phyloP scores from a whole-genome alignment of 371 early-diverging fungal species.

The Mucor indicus region DNA sequence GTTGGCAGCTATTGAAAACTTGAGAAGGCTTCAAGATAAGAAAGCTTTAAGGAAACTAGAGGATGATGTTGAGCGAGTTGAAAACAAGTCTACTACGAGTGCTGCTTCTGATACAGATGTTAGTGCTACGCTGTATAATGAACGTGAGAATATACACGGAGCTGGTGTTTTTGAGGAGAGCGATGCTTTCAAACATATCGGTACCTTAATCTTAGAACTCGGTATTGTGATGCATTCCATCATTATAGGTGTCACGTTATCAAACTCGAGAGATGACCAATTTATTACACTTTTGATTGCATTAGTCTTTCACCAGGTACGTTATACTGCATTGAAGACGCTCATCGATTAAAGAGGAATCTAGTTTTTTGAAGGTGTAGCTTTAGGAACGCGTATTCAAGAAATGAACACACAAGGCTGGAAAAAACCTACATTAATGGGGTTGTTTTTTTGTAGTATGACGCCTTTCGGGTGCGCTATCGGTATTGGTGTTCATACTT shows the following conservation, averaged over 20 bases:
- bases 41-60: constrained; percentile 8
- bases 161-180: constrained; percentile 42
- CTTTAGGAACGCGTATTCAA: constrained; percentile 59
- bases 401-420: constrained; percentile 45
- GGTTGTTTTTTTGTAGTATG: constrained; percentile 50
- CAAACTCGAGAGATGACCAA: constrained; percentile 59
- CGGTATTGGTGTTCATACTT: constrained; percentile 58
- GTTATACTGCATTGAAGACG: too few relatives aligned
- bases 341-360: too few relatives aligned
- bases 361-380: constrained; percentile 70
- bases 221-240: constrained; percentile 88
- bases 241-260: constrained; percentile 82
- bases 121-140: neutral
- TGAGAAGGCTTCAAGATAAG: constrained; percentile 15
- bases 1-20: constrained; percentile 23
- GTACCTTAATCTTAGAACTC: constrained; percentile 72
- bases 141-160: too few relatives aligned
- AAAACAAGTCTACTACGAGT: neutral
- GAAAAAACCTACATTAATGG: constrained; percentile 46
- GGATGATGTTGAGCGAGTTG: constrained; percentile 18
- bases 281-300: constrained; percentile 77
- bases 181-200: constrained; percentile 31
- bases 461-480: constrained; percentile 72
- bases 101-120: constrained; percentile 7
- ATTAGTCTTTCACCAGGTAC: constrained; percentile 83